These are phyloP conservation scores for Citrus sinensis DNA, from an alignment of 345 rosid species.

Conservation along the genomic window DVS_A1.0 CM039163.1:49292001-49292500, in stretches of 20 bases:
- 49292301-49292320: background rate
- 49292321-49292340: background rate
- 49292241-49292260: background rate
- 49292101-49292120: background rate
- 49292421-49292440: background rate
- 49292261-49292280: background rate
- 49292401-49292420: background rate
- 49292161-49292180: background rate
- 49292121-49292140: background rate
- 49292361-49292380: background rate
- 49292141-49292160: background rate
- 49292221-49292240: background rate
- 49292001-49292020: background rate
- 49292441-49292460: background rate
- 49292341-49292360: background rate
- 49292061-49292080: background rate
- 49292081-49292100: background rate
- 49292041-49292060: background rate
- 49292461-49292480: background rate
- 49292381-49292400: background rate
- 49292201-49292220: background rate
- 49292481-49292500: background rate
- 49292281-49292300: background rate
- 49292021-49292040: background rate
- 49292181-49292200: background rate